Evolutionary conservation across 768 basidiomycete genomes (phyloP), one percentile per base, ranked within the genome.

Genomic region (Candolleomyces eurysporus): DNA sequence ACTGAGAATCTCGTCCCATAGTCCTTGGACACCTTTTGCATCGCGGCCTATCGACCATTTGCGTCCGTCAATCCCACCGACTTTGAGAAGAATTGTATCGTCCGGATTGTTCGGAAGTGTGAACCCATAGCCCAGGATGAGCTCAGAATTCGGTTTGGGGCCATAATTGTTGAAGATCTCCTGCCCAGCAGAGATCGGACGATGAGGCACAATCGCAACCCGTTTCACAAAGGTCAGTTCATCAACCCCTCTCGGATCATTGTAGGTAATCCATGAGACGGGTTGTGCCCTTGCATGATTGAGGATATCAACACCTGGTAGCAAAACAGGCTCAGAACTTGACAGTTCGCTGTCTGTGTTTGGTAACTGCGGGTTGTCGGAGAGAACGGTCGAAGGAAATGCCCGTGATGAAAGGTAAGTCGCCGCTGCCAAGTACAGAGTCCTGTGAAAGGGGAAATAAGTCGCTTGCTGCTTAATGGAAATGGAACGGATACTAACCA

Each of bases 141-240:
- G 82, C 72, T 96, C 92, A 30, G 92, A 82, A 71, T 96, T 96
- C 0, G 93, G 86, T 70, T 97, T 97, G 0, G 88, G 84, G 0
- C 95, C 96, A 71, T 97, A 97, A 71, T 96, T 96, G 76, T 95
- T 96, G 76, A 89, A 86, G 19, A 96, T 76, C 70, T 94, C 90
- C 26, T 78, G 68, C 16, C 79, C 82, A 1, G 73, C 63, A 1
- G 64, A 63, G 4, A 78, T 75, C 0, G 76, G 53, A 0, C 67
- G 71, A 66, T 89, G 88, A 7, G 82, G 73, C 2, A 91, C 76
- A 56, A 96, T 80, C 1, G 89, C 85, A 59, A 96, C 82, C 16
- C 72, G 73, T 52, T 81, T 71, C 26, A 68, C 68, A 53, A 61
- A 40, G 43, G 68, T 32, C 17, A 62, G 58, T 39, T 65, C 17